Evolutionary conservation across 2,329 filamentous ascomycete genomes (phyloP), one percentile per base, ranked within the genome.

Genomic region (Fusarium cicatricum): DNA sequence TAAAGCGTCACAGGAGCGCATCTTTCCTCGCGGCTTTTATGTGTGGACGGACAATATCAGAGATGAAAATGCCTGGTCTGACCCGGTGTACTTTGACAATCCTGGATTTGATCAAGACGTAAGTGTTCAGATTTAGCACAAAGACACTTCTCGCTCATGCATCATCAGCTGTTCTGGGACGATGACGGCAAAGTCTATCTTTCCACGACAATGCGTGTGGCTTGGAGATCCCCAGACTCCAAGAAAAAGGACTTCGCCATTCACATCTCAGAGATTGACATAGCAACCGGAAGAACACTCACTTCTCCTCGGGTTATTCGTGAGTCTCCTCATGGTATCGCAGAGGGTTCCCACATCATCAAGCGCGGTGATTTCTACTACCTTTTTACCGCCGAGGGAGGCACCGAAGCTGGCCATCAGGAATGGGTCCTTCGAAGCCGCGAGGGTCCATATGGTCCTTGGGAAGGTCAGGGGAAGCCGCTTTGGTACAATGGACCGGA

Each of bases 1-100:
- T 62, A 3, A 58, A 3, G 11, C 7, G 5, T 8, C 14, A 2
- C 11, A 68, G 63, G 65, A 83, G 52, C 72, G 79, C 1, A 78
- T 81, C 16, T 82, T 80, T 56, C 81, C 80, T 0, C 70, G 79
- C 1, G 82, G 83, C 0, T 85, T 85, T 58, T 85, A 82, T 45
- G 79, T 85, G 2, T 78, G 73, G 54, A 84, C 80, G 0, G 73
- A 76, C 11, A 75, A 85, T 51, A 83, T 84, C n/a, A 81, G 78
- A 77, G 75, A 83, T 37, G 75, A 78, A 0, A 67, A 57, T 7
- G 72, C 77, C 4, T 85, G 82, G 82, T 82, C 79, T 5, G 80
- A 85, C 39, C 81, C 82, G 0, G 70, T 82, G 0, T 83, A 79
- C 55, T 83, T 85, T 58, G 82, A 84, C 46, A 79, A 82, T 37